Evolutionary conservation across 2,329 filamentous ascomycete genomes (phyloP), one percentile per base, ranked within the genome.

Genomic region (Rhexocercosporidium sp.): DNA sequence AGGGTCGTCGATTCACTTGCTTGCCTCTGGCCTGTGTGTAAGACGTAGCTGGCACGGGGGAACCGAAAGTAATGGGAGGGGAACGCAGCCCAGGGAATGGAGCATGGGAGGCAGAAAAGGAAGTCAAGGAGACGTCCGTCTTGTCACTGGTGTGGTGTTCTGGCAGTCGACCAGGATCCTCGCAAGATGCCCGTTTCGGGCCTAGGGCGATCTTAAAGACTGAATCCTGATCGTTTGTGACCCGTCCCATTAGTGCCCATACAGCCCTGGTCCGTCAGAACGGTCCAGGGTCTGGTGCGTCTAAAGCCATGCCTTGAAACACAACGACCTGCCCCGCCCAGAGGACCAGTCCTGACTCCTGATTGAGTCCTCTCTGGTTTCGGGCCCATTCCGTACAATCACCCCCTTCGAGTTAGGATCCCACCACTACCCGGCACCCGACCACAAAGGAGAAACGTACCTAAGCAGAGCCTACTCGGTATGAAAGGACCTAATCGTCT

Each of bases 401-500:
- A 44, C 44, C 37, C 31, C 47, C 12, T 29, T n/a, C 20, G 2
- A 56, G 5, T 16, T 29, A 47, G 27, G 41, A 49, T 54, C 44
- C 47, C 20, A 56, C 44, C 34, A 18, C 41, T 31, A 27, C 44
- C 34, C 37, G 20, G 56, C 37, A 18, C 25, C 18, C 6, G 25
- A 39, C 14, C 20, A 47, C 57, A 31, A 60, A 60, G 57, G 64
- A 68, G 56, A 70, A 69, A 69, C 59, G 65, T 67, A 69, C 59
- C 62, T 67, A 64, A 70, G 70, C 67, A 59, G 66, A 63, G 54
- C 62, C 60, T 51, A 20, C 67, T 72, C 67, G 68, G 57, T 69
- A 71, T 72, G 71, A 70, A 70, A 67, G 66, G 68, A 71, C 63
- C 71, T 66, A 20, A 65, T 69, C 69, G 59, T 67, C 65, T 67